phyloP scores from a whole-genome alignment of 2,329 filamentous ascomycete genomes.

The Akanthomyces lecanii region DNA sequence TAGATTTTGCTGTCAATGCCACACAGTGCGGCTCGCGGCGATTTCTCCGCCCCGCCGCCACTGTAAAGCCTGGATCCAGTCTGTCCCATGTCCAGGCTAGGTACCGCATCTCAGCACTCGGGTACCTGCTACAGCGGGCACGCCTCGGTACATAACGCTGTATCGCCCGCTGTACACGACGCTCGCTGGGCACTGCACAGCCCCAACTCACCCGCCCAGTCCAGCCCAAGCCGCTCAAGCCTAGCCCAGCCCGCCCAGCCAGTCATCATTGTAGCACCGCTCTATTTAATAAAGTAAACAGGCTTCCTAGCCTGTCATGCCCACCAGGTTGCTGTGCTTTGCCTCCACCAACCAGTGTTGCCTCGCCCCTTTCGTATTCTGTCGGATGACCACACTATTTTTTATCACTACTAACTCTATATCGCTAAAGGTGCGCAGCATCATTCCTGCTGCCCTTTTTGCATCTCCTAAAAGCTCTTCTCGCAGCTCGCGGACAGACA shows the following conservation, averaged over 20 bases:
- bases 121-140: neutral
- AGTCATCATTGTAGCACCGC: neutral
- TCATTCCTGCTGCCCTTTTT: neutral
- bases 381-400: constrained; percentile 5
- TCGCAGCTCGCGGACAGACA: neutral
- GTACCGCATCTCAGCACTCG: neutral
- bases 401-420: neutral
- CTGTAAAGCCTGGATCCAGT: neutral
- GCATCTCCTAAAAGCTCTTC: neutral
- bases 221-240: neutral
- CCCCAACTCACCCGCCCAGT: neutral
- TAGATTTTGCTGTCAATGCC: too few relatives aligned
- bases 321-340: constrained; percentile 6
- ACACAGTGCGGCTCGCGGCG: neutral
- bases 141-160: neutral
- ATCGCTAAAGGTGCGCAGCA: neutral
- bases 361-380: constrained; percentile 8
- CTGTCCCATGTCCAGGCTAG: neutral
- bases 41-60: neutral
- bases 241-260: neutral
- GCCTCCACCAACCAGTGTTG: constrained; percentile 8
- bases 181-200: neutral
- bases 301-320: constrained; percentile 6
- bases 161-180: neutral
- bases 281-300: neutral